Evolutionary conservation across 2,329 filamentous ascomycete genomes (phyloP).

Genomic region (Thermothelomyces thermophilus): DNA sequence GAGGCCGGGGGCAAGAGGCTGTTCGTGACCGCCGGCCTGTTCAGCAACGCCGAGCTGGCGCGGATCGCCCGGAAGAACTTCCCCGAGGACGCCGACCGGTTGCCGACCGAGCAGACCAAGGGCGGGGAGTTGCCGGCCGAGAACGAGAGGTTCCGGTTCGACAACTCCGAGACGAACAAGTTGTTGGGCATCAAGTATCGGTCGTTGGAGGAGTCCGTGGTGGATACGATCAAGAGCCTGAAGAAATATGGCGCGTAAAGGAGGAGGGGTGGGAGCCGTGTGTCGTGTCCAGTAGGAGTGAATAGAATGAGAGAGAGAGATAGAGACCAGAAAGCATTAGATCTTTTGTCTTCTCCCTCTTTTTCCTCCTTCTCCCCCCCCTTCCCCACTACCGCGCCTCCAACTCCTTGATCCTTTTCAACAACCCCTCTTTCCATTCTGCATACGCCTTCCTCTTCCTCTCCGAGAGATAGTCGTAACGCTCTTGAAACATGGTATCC

Average conservation of each 20-base stretch:
- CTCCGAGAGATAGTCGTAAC: conserved; percentile 64
- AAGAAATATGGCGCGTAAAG: conserved; percentile 37
- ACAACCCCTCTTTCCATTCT: conserved; percentile 56
- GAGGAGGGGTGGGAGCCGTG: background rate
- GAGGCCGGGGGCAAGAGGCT: conserved; percentile 45
- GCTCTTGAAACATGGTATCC: conserved; percentile 69
- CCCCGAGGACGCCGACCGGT: conserved; percentile 41
- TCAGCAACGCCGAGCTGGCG: conserved; percentile 40
- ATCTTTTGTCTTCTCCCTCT: too few relatives aligned
- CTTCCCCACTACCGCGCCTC: conserved; percentile 14
- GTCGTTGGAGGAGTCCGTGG: conserved; percentile 53
- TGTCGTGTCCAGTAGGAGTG: too few relatives aligned
- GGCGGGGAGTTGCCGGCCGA: conserved; percentile 38
- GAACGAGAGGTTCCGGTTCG: conserved; percentile 43
- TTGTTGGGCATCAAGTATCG: conserved; percentile 58
- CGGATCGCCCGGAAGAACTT: conserved; percentile 41
- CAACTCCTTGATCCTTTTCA: conserved; percentile 43
- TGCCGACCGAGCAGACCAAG: conserved; percentile 40
- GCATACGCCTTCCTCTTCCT: conserved; percentile 54
- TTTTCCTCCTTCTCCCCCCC: too few relatives aligned
- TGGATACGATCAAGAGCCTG: conserved; percentile 59
- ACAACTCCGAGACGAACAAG: conserved; percentile 53
- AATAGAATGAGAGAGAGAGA: background rate
- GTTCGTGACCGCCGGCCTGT: conserved; percentile 43
- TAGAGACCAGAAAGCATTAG: too few relatives aligned